Evolutionary conservation across 768 basidiomycete species (phyloP), one percentile per base, ranked within the genome.

Genomic region (Pleurotus salmoneostramineus): DNA sequence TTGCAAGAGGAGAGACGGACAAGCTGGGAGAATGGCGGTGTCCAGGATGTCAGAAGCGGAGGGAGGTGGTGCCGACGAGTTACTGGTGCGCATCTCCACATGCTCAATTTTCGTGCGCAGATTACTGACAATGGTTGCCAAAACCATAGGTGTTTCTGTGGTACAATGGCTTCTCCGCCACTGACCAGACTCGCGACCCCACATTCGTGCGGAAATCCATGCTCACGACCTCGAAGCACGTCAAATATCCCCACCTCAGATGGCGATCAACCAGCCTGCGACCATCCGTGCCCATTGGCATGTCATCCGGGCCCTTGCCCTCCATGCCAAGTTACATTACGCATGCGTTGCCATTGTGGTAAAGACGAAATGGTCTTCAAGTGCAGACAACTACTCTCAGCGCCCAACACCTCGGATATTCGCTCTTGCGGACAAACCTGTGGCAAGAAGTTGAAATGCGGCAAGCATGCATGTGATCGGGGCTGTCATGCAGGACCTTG

Each of bases 241-340:
- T 11, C 15, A 6, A 8, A 40, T 2, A 17, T 42, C n/a, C 37
- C 11, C 3, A n/a, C 35, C 15, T 14, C 7, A 34, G 40, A 27
- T 31, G 52, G 34, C 2, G 71, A 27, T 27, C 21, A 75, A 37
- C 72, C 74, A 32, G 74, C 74, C 4, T 99, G 96, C 63, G 77
- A 78, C 0, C 96, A 98, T 66, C 77, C 92, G 0, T 98, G 95
- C 68, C 83, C 94, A 0, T 68, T 94, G 11, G 75, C 77, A 11
- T 98, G 96, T 66, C 96, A 98, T 69, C 96, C 97, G 0, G 97
- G 96, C 0, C 97, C 96, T 0, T 99, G 97, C 72, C 95, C 95
- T 0, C 94, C 94, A 0, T 99, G 97, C 66, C 83, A 85, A 60
- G 81, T 96, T 8, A 91, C 89, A 4, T 83, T 89, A 0, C 80